Percentiles rank a stretch among this genome's conserved stretches.
phyloP scores from a whole-genome alignment of 768 basidiomycete genomes.

The Amanita exitialis region DNA sequence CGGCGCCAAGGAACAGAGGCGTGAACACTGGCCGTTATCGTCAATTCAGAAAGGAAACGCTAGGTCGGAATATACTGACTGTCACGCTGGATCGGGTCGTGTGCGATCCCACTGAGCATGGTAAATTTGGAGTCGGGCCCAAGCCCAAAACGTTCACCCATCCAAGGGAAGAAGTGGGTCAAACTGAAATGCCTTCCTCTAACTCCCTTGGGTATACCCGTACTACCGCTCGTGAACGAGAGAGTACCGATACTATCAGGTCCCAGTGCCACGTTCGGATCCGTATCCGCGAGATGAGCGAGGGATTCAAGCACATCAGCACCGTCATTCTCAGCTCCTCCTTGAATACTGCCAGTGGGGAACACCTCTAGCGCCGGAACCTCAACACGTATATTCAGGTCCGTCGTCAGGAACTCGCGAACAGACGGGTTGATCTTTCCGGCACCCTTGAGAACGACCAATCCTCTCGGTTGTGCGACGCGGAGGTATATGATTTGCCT shows the following conservation, averaged over 20 bases:
- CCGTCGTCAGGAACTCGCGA: constrained; percentile 67
- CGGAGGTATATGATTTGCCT: constrained; percentile 89
- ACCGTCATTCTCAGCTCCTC: constrained; percentile 37
- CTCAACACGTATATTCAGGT: constrained; percentile 81
- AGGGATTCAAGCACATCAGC: constrained; percentile 56
- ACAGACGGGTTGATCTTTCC: constrained; percentile 74
- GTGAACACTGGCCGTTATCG: constrained; percentile 72
- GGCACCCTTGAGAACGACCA: constrained; percentile 86
- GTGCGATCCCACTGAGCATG: constrained; percentile 98
- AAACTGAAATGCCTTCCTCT: constrained; percentile 89
- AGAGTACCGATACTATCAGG: constrained; percentile 93
- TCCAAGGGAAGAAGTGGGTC: constrained; percentile 99
- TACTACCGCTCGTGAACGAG: constrained; percentile 95
- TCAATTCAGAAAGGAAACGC: not conserved
- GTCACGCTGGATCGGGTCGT: constrained; percentile 97
- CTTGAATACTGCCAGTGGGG: constrained; percentile 50
- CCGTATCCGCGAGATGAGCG: constrained; percentile 46
- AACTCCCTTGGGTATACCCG: constrained; percentile 98
- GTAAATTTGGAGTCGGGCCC: constrained; percentile 77
- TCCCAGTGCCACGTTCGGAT: constrained; percentile 80
- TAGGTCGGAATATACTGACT: constrained; percentile 48
- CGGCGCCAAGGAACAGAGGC: constrained; percentile 93
- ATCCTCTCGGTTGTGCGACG: constrained; percentile 86
- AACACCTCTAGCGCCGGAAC: constrained; percentile 82
- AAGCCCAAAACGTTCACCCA: constrained; percentile 81